Percentiles rank a stretch among this genome's conserved stretches.
Conservation (phyloP, 1,139 yeast genomes). For the Saccharomyces hybrid region DNA sequence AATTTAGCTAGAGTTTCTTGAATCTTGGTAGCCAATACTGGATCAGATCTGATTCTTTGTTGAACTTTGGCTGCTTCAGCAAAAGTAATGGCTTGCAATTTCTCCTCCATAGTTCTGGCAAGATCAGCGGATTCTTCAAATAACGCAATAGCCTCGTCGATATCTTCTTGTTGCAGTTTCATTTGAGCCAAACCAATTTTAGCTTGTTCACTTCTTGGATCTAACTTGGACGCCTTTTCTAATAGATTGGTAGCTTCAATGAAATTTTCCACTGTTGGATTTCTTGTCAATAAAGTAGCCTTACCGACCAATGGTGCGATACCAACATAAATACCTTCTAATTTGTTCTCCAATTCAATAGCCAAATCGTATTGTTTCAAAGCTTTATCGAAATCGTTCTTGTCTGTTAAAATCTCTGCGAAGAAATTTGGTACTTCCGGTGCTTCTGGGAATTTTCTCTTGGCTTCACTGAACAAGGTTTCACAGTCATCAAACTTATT, state of each 20-base stretch:
- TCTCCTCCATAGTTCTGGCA: slow-evolving; percentile 80
- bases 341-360: slow-evolving; percentile 58
- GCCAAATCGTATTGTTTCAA: slow-evolving; percentile 81
- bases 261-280: slow-evolving; percentile 43
- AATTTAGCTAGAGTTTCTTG: slow-evolving; percentile 36
- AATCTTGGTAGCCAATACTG: slow-evolving; percentile 43
- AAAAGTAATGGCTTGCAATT: slow-evolving; percentile 83
- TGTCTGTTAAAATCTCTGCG: slow-evolving; percentile 88
- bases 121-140: slow-evolving; percentile 77
- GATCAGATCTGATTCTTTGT: slow-evolving; percentile 60
- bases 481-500: slow-evolving; percentile 56
- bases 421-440: slow-evolving; percentile 93
- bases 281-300: slow-evolving; percentile 65
- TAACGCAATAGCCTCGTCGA: slow-evolving; percentile 71
- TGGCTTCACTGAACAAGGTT: slow-evolving; percentile 64
- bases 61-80: slow-evolving; percentile 89
- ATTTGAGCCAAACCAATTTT: slow-evolving; percentile 85
- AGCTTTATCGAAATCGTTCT: slow-evolving; percentile 65
- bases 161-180: slow-evolving; percentile 72
- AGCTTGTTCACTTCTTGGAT: slow-evolving; percentile 85
- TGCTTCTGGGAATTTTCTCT: slow-evolving; percentile 69
- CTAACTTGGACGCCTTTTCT: slow-evolving; percentile 69
- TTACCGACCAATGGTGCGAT: slow-evolving; percentile 87
- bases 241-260: slow-evolving; percentile 61
- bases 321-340: slow-evolving; percentile 54